A percentile compares a stretch with the other conserved stretches of the same genome.
These are phyloP conservation scores for Ochromonas danica DNA, from an alignment of 108 stramenopile genomes.

Conservation along the genomic window DNA sequence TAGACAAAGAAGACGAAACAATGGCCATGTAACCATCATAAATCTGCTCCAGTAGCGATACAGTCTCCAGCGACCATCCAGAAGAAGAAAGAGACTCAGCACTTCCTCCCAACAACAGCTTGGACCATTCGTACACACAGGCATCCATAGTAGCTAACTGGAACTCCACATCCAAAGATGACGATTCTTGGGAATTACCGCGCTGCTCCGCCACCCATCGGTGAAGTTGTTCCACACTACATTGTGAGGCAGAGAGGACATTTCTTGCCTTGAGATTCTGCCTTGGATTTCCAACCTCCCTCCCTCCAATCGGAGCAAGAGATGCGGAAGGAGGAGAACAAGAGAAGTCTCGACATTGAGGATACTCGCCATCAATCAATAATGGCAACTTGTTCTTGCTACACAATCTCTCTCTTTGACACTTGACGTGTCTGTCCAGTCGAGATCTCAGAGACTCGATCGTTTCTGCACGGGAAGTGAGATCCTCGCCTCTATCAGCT, in stretches of 20 bases:
- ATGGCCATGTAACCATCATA: slow-evolving; percentile 15
- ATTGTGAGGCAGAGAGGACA: slow-evolving; percentile 14
- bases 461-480: slow-evolving; percentile 9
- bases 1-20: slow-evolving; percentile 6
- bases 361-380: slow-evolving; percentile 15
- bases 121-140: slow-evolving; percentile 14
- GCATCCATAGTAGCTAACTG: slow-evolving; percentile 15
- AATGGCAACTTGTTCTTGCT: slow-evolving; percentile 15
- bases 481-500: slow-evolving; percentile 13
- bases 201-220: slow-evolving; percentile 12
- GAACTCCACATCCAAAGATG: slow-evolving; percentile 15
- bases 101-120: slow-evolving; percentile 14
- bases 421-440: slow-evolving; percentile 9
- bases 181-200: slow-evolving; percentile 15
- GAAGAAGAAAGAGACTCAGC: slow-evolving; percentile 15
- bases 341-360: slow-evolving; percentile 15
- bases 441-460: slow-evolving; percentile 14
- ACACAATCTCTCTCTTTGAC: slow-evolving; percentile 15
- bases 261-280: slow-evolving; percentile 15
- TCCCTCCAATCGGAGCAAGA: slow-evolving; percentile 13
- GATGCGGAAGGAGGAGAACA: slow-evolving; percentile 13
- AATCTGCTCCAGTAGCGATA: slow-evolving; percentile 5
- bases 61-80: slow-evolving; percentile 13
- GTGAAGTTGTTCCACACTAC: slow-evolving; percentile 15
- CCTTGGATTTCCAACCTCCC: slow-evolving; percentile 13